Conservation (phyloP, 2,329 filamentous ascomycete species). For the Botryotinia globosa region DNA sequence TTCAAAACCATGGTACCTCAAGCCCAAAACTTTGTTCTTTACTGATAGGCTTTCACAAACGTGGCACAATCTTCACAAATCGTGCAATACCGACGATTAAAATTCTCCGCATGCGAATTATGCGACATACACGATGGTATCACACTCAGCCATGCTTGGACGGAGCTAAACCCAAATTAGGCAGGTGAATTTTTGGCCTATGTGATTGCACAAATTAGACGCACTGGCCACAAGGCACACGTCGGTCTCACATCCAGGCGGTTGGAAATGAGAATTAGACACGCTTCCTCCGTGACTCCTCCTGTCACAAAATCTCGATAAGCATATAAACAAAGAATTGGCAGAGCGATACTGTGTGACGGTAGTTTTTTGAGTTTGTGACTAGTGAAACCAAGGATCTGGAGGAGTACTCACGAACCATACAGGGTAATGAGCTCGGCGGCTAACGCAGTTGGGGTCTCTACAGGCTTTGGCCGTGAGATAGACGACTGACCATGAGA, state of each 20-base stretch:
- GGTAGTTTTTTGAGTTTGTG: background rate
- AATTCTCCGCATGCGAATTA: background rate
- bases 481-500: background rate
- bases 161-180: background rate
- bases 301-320: background rate
- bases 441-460: background rate
- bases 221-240: constrained; percentile 7
- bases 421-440: background rate
- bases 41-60: background rate
- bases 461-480: background rate
- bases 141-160: background rate
- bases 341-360: background rate
- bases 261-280: background rate
- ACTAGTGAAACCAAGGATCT: background rate
- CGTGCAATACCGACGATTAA: background rate
- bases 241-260: constrained; percentile 1
- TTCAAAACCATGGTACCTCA: background rate
- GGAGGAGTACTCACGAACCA: background rate
- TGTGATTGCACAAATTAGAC: background rate
- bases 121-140: background rate
- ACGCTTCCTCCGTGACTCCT: constrained; percentile 6
- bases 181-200: background rate
- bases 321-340: background rate
- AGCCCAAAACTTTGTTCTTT: background rate
- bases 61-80: background rate